These are phyloP conservation scores for Pelargonium australe DNA, from an alignment of 441 rosid genomes.

Conservation along the genomic window DNA sequence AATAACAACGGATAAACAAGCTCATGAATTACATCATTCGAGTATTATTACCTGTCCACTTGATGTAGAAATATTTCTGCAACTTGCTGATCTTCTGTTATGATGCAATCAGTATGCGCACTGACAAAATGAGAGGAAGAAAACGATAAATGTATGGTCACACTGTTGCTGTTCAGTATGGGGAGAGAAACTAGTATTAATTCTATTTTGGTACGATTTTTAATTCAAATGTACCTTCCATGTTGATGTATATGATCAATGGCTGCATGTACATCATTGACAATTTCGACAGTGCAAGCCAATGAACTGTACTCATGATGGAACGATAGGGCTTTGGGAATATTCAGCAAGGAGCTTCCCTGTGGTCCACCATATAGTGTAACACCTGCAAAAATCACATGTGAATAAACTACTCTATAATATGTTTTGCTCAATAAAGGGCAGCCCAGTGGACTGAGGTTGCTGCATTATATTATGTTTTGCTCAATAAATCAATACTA, in stretches of 20 bases:
- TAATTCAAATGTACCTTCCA: slow-evolving; percentile 55
- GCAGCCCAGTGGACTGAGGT: too few relatives aligned
- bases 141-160: background rate
- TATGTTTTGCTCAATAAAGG: background rate
- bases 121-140: slow-evolving; percentile 36
- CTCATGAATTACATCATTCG: background rate
- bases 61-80: slow-evolving; percentile 68
- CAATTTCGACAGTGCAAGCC: slow-evolving; percentile 92
- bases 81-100: slow-evolving; percentile 62
- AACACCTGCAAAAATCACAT: slow-evolving; percentile 55
- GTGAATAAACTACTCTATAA: background rate
- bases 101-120: slow-evolving; percentile 88
- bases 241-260: slow-evolving; percentile 81
- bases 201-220: slow-evolving; percentile 3
- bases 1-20: background rate
- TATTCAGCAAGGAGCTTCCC: slow-evolving; percentile 51
- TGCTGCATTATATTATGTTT: too few relatives aligned
- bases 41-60: slow-evolving; percentile 65
- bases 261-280: slow-evolving; percentile 72
- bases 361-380: slow-evolving; percentile 72
- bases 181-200: background rate
- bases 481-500: too few relatives aligned
- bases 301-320: slow-evolving; percentile 81
- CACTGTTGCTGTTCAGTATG: background rate
- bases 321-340: slow-evolving; percentile 60